These are phyloP conservation scores for Paracoccidioides lutzii DNA, from an alignment of 2,329 filamentous ascomycete genomes.

Conservation along the genomic window DNA sequence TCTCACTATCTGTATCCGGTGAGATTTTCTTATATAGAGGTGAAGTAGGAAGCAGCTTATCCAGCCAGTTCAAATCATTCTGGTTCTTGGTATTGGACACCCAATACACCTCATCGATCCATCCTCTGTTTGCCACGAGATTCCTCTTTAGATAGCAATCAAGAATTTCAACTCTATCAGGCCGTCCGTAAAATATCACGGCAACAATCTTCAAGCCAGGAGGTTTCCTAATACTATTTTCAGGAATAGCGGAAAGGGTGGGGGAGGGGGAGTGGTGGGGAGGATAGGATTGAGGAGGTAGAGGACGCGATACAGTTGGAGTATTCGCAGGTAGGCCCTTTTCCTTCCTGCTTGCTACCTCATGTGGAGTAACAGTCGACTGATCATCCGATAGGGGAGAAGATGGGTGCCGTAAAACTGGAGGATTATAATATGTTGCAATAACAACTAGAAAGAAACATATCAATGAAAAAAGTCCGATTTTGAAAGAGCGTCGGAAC, in stretches of 20 bases:
- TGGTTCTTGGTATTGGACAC: conserved; percentile 26
- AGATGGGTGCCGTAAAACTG: neutral
- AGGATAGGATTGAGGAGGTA: neutral
- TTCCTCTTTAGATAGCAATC: conserved; percentile 33
- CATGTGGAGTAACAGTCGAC: neutral
- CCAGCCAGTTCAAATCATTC: conserved; percentile 26
- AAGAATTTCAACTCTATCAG: conserved; percentile 24
- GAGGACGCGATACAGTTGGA: no score
- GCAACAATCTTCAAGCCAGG: conserved; percentile 25
- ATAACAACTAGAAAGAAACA: neutral
- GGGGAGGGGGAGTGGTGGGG: neutral
- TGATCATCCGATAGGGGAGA: neutral
- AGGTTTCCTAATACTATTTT: conserved; percentile 17
- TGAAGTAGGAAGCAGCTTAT: conserved; percentile 18
- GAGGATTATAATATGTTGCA: neutral
- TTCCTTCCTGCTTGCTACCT: neutral
- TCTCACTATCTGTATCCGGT: conserved; percentile 4
- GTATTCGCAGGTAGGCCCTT: no score
- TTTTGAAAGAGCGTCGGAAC: neutral
- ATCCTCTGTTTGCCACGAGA: conserved; percentile 27
- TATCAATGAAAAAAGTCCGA: neutral
- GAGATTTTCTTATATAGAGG: conserved; percentile 17
- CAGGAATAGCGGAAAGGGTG: neutral
- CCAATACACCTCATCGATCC: conserved; percentile 32
- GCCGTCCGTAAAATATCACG: conserved; percentile 27